phyloP scores from a whole-genome alignment of 2,329 filamentous ascomycete species.

The Xylaria sp. region DNA sequence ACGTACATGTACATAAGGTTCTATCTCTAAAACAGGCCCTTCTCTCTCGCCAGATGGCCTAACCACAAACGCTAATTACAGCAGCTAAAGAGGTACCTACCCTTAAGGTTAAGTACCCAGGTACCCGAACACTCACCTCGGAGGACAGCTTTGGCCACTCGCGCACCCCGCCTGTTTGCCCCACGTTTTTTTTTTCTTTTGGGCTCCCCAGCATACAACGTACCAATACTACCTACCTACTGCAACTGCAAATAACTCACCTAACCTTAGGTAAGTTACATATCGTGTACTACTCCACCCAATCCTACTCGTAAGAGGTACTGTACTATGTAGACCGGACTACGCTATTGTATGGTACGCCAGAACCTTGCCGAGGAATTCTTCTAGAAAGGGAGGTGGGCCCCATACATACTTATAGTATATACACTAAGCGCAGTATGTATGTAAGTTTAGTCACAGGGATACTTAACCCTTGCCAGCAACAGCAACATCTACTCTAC shows the following conservation, averaged over 20 bases:
- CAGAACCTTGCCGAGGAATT: conserved; percentile 1
- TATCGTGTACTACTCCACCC: neutral
- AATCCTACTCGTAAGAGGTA: neutral
- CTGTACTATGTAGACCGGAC: neutral
- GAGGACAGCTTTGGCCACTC: conserved; percentile 4
- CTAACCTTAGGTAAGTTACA: neutral
- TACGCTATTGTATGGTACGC: neutral
- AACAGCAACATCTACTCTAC: conserved; percentile 5
- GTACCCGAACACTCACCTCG: neutral
- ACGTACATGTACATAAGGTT: conserved; percentile 1
- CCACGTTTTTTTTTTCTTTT: conserved; percentile 33
- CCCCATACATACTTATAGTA: neutral
- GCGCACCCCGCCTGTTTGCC: conserved; percentile 13
- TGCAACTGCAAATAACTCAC: neutral
- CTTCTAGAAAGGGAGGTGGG: conserved; percentile 33
- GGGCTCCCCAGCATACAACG: neutral
- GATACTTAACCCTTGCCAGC: conserved; percentile 2
- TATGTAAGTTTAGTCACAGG: neutral
- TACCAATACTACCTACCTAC: neutral
- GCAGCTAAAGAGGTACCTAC: neutral
- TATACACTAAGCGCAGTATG: no score
- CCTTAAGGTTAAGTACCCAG: neutral
- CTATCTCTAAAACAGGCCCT: neutral
- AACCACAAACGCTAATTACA: neutral
- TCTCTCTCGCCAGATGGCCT: neutral